Evolutionary conservation across 2,329 filamentous ascomycete species (phyloP).

Genomic region (Penicillium sp.): DNA sequence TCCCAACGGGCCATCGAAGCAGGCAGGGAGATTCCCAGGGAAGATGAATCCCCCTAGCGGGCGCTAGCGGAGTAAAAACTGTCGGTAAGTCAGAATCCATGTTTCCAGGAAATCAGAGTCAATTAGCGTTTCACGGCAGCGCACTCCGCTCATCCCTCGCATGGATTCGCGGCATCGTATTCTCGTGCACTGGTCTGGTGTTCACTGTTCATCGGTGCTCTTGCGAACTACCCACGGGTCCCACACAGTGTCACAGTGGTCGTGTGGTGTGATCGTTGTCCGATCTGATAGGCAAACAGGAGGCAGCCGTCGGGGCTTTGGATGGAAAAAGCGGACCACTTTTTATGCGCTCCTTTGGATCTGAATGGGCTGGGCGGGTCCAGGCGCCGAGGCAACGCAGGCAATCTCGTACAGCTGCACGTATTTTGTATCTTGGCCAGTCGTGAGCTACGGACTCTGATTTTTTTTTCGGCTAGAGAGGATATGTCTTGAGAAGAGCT

Average conservation of each 20-base stretch:
- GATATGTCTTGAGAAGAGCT: too few species aligned
- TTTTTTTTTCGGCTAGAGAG: too few species aligned
- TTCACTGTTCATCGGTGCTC: not conserved
- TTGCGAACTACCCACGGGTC: not conserved
- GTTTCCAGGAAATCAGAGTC: constrained; percentile 16
- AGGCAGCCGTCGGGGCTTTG: constrained; percentile 9
- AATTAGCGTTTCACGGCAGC: constrained; percentile 16
- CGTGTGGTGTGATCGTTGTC: not conserved
- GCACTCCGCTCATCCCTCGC: constrained; percentile 12
- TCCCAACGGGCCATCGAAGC: not conserved
- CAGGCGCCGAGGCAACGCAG: constrained; percentile 19
- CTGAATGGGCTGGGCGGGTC: constrained; percentile 8
- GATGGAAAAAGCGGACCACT: constrained; percentile 10
- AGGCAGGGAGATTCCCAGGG: not conserved
- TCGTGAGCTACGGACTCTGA: too few species aligned
- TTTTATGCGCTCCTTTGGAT: constrained; percentile 3
- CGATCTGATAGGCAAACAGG: constrained; percentile 13
- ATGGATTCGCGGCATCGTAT: constrained; percentile 3
- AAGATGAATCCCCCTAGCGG: not conserved
- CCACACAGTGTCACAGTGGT: too few species aligned
- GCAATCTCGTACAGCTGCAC: constrained; percentile 1
- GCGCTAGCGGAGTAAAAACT: not conserved
- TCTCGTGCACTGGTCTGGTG: not conserved
- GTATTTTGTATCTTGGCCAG: not conserved
- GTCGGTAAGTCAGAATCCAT: constrained; percentile 7